phyloP scores from a whole-genome alignment of 257 asterid species.

The Lantana camara region DNA sequence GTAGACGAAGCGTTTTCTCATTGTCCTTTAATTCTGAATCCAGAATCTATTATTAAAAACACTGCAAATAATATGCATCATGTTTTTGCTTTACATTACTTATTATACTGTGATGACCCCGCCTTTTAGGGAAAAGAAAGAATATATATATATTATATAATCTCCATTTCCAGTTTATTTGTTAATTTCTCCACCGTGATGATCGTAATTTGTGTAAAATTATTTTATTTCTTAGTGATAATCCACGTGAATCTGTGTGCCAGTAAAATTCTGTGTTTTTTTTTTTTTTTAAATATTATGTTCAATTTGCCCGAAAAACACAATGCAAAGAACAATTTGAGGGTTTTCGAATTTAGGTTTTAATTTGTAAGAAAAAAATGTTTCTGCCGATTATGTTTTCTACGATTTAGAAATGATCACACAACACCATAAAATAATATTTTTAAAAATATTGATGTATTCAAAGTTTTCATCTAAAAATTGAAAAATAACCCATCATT shows the following conservation, averaged over 20 bases:
- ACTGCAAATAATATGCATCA: background rate
- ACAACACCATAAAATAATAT: too few species aligned
- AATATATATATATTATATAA: background rate
- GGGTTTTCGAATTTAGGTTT: too few species aligned
- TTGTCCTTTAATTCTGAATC: slow-evolving; percentile 43
- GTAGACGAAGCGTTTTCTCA: slow-evolving; percentile 40
- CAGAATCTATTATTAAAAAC: slow-evolving; percentile 35
- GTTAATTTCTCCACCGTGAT: background rate
- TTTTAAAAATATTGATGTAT: background rate
- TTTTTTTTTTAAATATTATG: background rate
- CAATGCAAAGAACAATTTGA: too few species aligned
- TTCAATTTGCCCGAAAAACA: too few species aligned
- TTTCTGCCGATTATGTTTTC: too few species aligned
- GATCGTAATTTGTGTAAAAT: background rate
- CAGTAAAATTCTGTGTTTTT: background rate
- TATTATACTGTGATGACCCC: too few species aligned
- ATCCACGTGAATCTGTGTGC: background rate
- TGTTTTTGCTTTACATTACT: background rate
- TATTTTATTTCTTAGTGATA: background rate
- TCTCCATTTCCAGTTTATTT: background rate
- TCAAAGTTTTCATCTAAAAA: too few species aligned
- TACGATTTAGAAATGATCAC: too few species aligned
- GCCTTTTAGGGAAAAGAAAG: too few species aligned
- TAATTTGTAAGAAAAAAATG: too few species aligned
- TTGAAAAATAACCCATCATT: too few species aligned